Evolutionary conservation across 352 stramenopile genomes (phyloP).

Genomic region (Lagenidium giganteum): DNA sequence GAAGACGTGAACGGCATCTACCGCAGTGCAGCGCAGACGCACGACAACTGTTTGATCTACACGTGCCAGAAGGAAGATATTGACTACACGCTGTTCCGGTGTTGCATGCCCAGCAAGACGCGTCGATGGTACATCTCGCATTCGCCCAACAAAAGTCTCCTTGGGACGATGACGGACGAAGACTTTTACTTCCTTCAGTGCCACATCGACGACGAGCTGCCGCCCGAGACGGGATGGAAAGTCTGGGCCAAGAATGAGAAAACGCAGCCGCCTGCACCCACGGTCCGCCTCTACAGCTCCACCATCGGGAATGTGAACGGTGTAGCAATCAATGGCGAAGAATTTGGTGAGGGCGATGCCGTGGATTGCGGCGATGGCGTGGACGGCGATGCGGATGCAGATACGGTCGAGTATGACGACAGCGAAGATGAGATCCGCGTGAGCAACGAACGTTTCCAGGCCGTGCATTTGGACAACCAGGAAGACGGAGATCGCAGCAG

Average conservation of each 20-base stretch:
- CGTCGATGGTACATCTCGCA: conserved; percentile 99
- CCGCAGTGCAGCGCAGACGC: conserved; percentile 69
- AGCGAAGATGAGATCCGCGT: conserved; percentile 87
- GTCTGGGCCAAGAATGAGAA: conserved; percentile 88
- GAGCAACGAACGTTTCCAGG: conserved; percentile 87
- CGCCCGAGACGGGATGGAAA: conserved; percentile 78
- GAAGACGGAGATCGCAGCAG: conserved; percentile 54
- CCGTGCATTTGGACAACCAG: conserved; percentile 83
- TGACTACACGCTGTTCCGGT: conserved; percentile 96
- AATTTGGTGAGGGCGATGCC: conserved; percentile 18
- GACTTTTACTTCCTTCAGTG: conserved; percentile 86
- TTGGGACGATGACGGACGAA: conserved; percentile 83
- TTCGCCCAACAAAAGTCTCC: conserved; percentile 83
- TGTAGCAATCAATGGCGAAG: conserved; percentile 13
- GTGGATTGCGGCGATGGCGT: conserved; percentile 20
- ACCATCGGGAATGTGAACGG: conserved; percentile 26
- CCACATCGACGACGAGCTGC: conserved; percentile 74
- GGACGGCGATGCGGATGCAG: conserved; percentile 57
- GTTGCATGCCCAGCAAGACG: conserved; percentile 96
- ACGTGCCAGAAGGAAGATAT: conserved; percentile 52
- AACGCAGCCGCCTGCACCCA: conserved; percentile 48
- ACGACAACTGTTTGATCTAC: conserved; percentile 79
- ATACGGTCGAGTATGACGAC: conserved; percentile 87
- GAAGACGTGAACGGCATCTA: conserved; percentile 93
- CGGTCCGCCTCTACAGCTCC: conserved; percentile 63